Base-by-base conservation (phyloP, 495 filamentous ascomycete species). In the Penicillium diatomitis region DNA sequence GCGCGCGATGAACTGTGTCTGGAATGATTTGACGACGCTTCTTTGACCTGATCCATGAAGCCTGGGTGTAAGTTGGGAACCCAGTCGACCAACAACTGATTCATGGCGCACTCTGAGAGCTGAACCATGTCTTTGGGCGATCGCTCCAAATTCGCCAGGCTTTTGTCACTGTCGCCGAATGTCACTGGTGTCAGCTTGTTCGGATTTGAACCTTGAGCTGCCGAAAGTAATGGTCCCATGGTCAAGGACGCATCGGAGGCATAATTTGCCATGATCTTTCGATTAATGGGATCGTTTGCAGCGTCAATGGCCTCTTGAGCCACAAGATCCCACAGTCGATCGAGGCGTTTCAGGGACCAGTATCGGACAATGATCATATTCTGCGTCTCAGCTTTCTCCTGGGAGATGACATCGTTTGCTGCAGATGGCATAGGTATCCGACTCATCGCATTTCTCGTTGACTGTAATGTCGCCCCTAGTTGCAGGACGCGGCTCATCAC, bases 281-380 rank as follows among this genome's bases (percentile, higher is more conserved):
- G 56, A 52, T 60, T 56, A 35, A 49, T 66, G 41, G 32, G 58
- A 45, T 51, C 57, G 29, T 54, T 67, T 11, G 47, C 47, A 30
- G 60, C 60, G 30, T 72, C 64, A 6, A 48, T 32, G 27, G 53
- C 60, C 46, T 73, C 71, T 29, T 68, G 59, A 40, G 69, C 58
- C 33, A 69, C 70, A 12, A 59, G 11, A 39, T 68, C 59, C 57
- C 68, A 73, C 20, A 74, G 53, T 6, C 60, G 60, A 29, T 69
- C 68, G 5, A 74, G 56, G 8, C 68, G 67, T 38, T 65, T 69
- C 30, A 63, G 50, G 8, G 70, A 66, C 66, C 66, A 73, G 50
- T 73, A 70, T 38, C 72, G 56, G 4, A 72, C 62, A n/a, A 74
- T 63, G 29, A 74, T 62, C 70, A 74, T 71, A 43, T 72, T 74